phyloP scores from a whole-genome alignment of 139 green algal genomes.

The Picochlorum sp. region DNA sequence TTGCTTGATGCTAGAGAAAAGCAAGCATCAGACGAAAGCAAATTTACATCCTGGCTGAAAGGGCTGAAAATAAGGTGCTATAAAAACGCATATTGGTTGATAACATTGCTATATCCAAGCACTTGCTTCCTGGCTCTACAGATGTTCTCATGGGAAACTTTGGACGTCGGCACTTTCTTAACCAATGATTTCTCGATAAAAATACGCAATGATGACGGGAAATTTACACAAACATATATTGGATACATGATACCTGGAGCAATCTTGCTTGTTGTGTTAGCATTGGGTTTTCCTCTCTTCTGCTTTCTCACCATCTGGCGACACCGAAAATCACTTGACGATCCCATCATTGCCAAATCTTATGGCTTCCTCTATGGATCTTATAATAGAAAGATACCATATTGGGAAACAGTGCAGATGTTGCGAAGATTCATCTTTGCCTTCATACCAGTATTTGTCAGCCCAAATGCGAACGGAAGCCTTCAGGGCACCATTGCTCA shows the following conservation, averaged over 20 bases:
- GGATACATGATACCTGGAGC: slow-evolving; percentile 27
- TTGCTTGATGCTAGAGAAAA: background rate
- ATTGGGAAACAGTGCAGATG: slow-evolving; percentile 38
- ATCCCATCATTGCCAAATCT: slow-evolving; percentile 10
- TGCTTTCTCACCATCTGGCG: slow-evolving; percentile 25
- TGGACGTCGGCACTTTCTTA: slow-evolving; percentile 33
- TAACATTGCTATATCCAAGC: slow-evolving; percentile 42
- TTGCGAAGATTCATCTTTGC: slow-evolving; percentile 34
- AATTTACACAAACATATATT: slow-evolving; percentile 13
- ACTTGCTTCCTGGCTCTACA: slow-evolving; percentile 29
- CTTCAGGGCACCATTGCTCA: slow-evolving; percentile 29
- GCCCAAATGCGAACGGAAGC: background rate
- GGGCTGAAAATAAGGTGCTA: slow-evolving; percentile 23
- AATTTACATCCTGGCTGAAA: background rate
- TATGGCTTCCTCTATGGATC: slow-evolving; percentile 39
- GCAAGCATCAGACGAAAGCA: background rate
- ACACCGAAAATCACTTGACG: slow-evolving; percentile 26
- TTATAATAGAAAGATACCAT: slow-evolving; percentile 16
- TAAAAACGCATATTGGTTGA: slow-evolving; percentile 42
- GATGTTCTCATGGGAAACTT: slow-evolving; percentile 22
- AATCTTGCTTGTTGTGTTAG: slow-evolving; percentile 25
- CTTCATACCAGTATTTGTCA: slow-evolving; percentile 31
- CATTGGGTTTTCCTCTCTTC: slow-evolving; percentile 20
- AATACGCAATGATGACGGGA: background rate
- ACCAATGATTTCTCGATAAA: slow-evolving; percentile 25